Conservation (phyloP, 2,329 filamentous ascomycete species). For the Diaporthe citrichinensis region DNA sequence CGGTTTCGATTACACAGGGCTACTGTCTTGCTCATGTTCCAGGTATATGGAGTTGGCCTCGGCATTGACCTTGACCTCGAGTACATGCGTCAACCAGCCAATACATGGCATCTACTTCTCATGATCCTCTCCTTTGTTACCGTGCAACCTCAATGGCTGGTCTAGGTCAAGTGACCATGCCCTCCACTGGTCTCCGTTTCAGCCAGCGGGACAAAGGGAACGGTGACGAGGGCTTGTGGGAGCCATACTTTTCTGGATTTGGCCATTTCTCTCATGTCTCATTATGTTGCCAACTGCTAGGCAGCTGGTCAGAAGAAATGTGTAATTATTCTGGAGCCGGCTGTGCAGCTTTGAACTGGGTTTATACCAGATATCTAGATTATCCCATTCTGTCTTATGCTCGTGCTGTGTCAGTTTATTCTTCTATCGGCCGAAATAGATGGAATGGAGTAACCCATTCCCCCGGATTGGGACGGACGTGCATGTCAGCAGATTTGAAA, state of each 20-base stretch:
- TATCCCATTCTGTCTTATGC: neutral
- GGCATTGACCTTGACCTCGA: neutral
- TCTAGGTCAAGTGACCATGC: neutral
- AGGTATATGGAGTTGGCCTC: neutral
- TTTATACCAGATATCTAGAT: neutral
- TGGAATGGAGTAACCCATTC: neutral
- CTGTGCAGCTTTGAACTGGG: neutral
- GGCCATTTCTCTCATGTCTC: neutral
- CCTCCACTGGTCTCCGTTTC: neutral
- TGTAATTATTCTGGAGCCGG: neutral
- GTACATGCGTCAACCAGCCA: neutral
- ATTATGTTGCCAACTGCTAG: neutral
- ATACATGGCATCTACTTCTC: neutral
- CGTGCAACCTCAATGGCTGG: neutral
- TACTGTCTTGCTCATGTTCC: neutral
- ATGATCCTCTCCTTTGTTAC: neutral
- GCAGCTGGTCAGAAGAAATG: neutral
- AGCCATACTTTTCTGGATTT: neutral
- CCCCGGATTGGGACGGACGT: neutral
- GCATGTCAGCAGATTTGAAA: slow-evolving; percentile 10
- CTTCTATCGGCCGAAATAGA: neutral
- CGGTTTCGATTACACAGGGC: neutral
- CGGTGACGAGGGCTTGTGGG: neutral
- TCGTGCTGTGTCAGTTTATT: neutral
- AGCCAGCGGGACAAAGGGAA: neutral